phyloP scores from a whole-genome alignment of 495 filamentous ascomycete genomes.

The Tuber microsphaerosporum region DNA sequence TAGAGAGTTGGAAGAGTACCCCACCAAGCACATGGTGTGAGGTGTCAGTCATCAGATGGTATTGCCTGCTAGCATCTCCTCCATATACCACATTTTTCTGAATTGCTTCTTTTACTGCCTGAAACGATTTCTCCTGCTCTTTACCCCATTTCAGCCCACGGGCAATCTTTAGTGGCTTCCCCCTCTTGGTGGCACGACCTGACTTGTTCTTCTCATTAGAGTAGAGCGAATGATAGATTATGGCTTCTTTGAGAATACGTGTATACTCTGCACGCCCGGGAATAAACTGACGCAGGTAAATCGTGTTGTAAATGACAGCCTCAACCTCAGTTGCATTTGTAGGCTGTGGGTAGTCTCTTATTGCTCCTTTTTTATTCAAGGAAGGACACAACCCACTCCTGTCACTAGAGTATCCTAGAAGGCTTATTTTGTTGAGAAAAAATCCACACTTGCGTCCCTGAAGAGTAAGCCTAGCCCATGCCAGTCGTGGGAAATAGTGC shows the following conservation, averaged over 20 bases:
- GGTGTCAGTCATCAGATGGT: conserved; percentile 2
- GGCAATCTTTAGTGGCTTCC: background rate
- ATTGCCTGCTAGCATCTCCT: background rate
- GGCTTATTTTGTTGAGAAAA: background rate
- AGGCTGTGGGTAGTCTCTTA: background rate
- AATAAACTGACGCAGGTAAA: background rate
- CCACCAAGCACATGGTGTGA: background rate
- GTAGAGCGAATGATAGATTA: too few relatives aligned
- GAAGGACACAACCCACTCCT: background rate
- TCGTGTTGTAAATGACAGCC: background rate
- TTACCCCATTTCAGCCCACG: background rate
- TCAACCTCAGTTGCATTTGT: background rate
- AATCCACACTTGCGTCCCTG: background rate
- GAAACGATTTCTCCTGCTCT: background rate
- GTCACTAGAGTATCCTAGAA: background rate
- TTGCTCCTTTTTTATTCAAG: background rate
- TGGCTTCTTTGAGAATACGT: background rate
- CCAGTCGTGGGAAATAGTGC: background rate
- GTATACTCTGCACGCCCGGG: background rate
- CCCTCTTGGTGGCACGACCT: background rate
- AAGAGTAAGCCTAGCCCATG: background rate
- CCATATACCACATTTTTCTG: background rate
- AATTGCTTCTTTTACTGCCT: conserved; percentile 1
- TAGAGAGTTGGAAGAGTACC: background rate
- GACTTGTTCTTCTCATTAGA: too few relatives aligned